Evolutionary conservation across 257 asterid genomes (phyloP).

Genomic region (Solanum sparsipilum): DNA sequence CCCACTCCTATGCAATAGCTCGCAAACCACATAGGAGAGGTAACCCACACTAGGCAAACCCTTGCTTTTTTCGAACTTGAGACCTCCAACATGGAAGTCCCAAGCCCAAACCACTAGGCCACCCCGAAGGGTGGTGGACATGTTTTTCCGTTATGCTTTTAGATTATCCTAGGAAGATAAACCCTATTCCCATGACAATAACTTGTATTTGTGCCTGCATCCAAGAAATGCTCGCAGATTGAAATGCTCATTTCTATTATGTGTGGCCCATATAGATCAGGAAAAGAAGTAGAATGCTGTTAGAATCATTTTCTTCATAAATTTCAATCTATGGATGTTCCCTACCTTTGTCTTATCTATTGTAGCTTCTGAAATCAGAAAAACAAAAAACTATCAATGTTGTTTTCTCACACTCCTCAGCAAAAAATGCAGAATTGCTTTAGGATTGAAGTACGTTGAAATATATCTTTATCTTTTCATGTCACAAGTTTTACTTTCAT

Average conservation of each 20-base stretch:
- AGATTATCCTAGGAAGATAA: not conserved
- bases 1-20: too few species aligned
- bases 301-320: not conserved
- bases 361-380: not conserved
- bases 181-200: not conserved
- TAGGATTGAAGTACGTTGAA: not conserved
- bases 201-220: not conserved
- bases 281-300: not conserved
- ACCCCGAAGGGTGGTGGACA: not conserved
- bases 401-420: not conserved
- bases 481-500: not conserved
- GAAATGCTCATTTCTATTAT: not conserved
- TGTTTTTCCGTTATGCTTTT: not conserved
- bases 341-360: not conserved
- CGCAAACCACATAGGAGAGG: too few species aligned
- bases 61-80: too few species aligned
- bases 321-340: not conserved
- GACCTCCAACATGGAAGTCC: too few species aligned
- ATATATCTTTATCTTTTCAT: not conserved
- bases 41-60: too few species aligned
- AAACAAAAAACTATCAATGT: not conserved
- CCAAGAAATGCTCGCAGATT: not conserved
- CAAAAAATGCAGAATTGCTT: not conserved
- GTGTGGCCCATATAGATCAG: not conserved
- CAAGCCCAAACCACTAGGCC: too few species aligned